Evolutionary conservation across 2,329 filamentous ascomycete genomes (phyloP), one percentile per base, ranked within the genome.

Genomic region (Xylaria sp.): DNA sequence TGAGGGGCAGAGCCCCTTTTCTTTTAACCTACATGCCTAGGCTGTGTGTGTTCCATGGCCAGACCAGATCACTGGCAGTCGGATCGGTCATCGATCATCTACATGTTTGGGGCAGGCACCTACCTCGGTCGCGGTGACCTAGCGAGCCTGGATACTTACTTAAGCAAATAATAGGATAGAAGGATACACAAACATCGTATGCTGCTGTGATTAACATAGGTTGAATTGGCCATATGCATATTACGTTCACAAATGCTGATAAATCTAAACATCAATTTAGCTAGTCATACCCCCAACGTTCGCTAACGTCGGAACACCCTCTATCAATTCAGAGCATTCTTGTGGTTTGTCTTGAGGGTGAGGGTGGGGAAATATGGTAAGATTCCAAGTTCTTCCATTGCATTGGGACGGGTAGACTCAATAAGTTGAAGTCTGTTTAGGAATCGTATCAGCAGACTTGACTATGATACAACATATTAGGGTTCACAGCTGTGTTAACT

Each of bases 1-100:
- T 72, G 70, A 72, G 70, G 70, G 70, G 70, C 70, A 70, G 67
- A 68, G 65, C 69, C 66, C 69, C 66, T 69, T 64, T 71, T 67
- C 44, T 50, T 50, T 25, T 50, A 50, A 50, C 46, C 46, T 48
- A 48, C 15, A 13, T 15, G 39, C 28, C 23, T 50, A 25, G 48
- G 50, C 52, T 23, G 25, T 31, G 20, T 9, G 12, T 31, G 50
- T 34, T 23, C 25, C 6, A 31, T 25, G 25, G 50, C 55, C 37
- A 57, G 37, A 28, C 39, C 55, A 57, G 55, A 28, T 57, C 37
- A 57, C 50, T 13, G n/a, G 4, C n/a, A 13, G 10, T 28, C 23
- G n/a, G n/a, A 37, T 10, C 28, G 10, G 9, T 34, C 18, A 5
- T 15, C 28, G 10, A 15, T 18, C 1, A 12, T 37, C 18, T 51